Evolutionary conservation across 768 basidiomycete species (phyloP).

Genomic region (Chalciporus sphaerocephalus): DNA sequence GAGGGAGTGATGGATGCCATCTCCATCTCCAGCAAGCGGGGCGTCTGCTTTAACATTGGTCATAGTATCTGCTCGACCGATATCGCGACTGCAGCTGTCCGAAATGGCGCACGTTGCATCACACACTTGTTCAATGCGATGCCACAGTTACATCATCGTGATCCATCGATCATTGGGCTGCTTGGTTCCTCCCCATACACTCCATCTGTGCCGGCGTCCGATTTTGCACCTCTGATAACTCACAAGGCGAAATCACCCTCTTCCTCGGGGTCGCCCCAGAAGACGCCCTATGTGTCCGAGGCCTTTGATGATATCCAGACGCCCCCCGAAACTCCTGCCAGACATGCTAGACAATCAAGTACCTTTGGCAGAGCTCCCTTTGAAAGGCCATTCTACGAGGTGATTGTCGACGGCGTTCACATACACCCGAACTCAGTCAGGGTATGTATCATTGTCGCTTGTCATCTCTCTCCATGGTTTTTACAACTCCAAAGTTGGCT

Average conservation of each 20-base stretch:
- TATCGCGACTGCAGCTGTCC: slow-evolving; percentile 65
- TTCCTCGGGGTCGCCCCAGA: slow-evolving; percentile 8
- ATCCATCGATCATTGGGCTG: slow-evolving; percentile 87
- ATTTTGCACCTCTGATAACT: slow-evolving; percentile 20
- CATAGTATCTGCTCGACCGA: slow-evolving; percentile 81
- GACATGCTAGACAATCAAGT: slow-evolving; percentile 27
- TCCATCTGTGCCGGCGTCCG: slow-evolving; percentile 38
- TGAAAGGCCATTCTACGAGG: slow-evolving; percentile 76
- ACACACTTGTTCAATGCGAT: slow-evolving; percentile 94
- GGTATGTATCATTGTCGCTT: slow-evolving; percentile 40
- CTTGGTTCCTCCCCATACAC: slow-evolving; percentile 72
- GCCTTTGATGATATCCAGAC: slow-evolving; percentile 58
- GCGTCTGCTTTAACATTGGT: slow-evolving; percentile 80
- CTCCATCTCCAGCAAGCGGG: slow-evolving; percentile 52
- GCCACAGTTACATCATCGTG: slow-evolving; percentile 85
- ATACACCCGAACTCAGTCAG: slow-evolving; percentile 87
- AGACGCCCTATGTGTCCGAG: slow-evolving; percentile 43
- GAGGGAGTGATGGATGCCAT: slow-evolving; percentile 76
- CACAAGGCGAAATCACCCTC: slow-evolving; percentile 14
- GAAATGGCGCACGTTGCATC: slow-evolving; percentile 74
- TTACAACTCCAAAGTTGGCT: slow-evolving; percentile 51
- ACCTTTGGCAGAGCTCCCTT: slow-evolving; percentile 44
- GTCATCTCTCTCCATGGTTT: background rate
- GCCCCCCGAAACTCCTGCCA: slow-evolving; percentile 49
- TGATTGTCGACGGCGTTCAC: slow-evolving; percentile 91